Conservation (phyloP, 345 rosid species). For the Eucalyptus pauciflora region DNA sequence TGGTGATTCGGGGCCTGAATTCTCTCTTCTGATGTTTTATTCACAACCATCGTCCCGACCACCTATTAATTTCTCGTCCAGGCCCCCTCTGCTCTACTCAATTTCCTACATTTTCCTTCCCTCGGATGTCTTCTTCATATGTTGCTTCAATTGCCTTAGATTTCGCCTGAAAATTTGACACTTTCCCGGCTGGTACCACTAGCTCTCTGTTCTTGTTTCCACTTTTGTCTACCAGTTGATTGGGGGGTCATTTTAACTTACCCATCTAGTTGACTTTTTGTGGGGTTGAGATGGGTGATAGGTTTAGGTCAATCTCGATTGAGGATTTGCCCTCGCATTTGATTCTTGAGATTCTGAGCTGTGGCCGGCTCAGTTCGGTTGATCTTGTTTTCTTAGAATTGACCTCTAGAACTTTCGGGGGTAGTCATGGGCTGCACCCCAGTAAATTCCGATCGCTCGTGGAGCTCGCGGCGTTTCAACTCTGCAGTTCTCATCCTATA, state of each 20-base stretch:
- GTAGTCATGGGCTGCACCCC: slow-evolving; percentile 49
- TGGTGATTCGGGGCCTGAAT: slow-evolving; percentile 9
- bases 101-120: slow-evolving; percentile 49
- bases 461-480: slow-evolving; percentile 75
- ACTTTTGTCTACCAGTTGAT: not conserved
- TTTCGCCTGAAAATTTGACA: slow-evolving; percentile 77
- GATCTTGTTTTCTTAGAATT: slow-evolving; percentile 70
- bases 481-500: slow-evolving; percentile 41
- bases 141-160: slow-evolving; percentile 66
- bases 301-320: slow-evolving; percentile 31
- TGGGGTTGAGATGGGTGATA: slow-evolving; percentile 51
- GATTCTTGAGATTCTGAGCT: slow-evolving; percentile 72
- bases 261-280: not conserved
- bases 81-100: slow-evolving; percentile 29
- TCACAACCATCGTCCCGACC: slow-evolving; percentile 40
- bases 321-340: slow-evolving; percentile 89
- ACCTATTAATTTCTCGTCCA: slow-evolving; percentile 25
- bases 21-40: slow-evolving; percentile 73
- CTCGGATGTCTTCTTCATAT: slow-evolving; percentile 59
- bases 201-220: not conserved
- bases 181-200: not conserved
- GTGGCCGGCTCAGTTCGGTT: slow-evolving; percentile 47
- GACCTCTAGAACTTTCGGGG: slow-evolving; percentile 73
- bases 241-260: not conserved
- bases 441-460: slow-evolving; percentile 63